Base-by-base conservation (phyloP, 2,329 filamentous ascomycete species). In the Hymenoscyphus salicellus region DNA sequence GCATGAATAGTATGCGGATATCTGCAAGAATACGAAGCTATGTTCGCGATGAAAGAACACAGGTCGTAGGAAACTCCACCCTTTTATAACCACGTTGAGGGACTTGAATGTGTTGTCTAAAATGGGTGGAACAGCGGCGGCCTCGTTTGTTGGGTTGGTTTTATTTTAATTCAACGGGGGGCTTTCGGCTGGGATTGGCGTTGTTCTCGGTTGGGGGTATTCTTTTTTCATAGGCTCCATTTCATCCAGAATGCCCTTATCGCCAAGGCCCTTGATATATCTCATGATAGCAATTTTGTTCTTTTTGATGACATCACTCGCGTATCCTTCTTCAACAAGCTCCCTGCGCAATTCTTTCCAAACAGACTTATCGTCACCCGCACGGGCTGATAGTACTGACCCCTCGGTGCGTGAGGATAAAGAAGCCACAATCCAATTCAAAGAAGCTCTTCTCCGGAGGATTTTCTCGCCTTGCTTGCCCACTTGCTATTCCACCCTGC, bases 341-440 rank as follows among this genome's bases (percentile, higher is more conserved):
- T 55, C 43, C 4, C 46, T 3, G 7, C 59, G 46, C 28, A 61
- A 56, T 23, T 41, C 32, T 41, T 14, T 8, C 60, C 60, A 61
- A 14, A 41, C 33, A 28, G 11, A 14, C 7, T 26, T 56, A 30
- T 61, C 60, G 20, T 61, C 49, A 5, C 41, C 8, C 26, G n/a
- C 5, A 56, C 41, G 43, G 7, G 33, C 20, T 11, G 32, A 30
- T 11, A 36, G 20, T 10, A 63, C 28, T 2, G 30, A 38, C 11
- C 32, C 46, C 36, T 56, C 32, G 10, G 17, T 8, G 17, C 8
- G 26, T 8, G 30, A 16, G 3, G 23, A 16, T 8, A 60, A 16
- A 43, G 55, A 32, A 5, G 64, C 57, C n/a, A 58, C 17, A 17
- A 63, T 16, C 28, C 38, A 28, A 49, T 63, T 65, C 6, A 61